Evolutionary conservation across 164 flowering plant genomes (phyloP).

Genomic region (Vitis rotundifolia): DNA sequence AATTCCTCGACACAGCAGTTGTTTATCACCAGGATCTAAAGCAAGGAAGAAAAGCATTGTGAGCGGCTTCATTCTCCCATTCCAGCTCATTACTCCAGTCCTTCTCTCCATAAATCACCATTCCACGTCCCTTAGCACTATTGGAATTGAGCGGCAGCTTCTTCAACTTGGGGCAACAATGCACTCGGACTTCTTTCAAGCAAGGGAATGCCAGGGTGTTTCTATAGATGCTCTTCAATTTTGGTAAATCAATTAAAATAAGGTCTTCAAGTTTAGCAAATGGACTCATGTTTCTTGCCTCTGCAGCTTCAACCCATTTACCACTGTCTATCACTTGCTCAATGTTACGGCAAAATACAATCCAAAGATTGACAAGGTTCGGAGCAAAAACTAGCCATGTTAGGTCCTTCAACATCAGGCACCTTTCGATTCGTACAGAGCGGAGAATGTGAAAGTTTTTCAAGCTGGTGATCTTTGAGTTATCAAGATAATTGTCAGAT

Average conservation of each 20-base stretch:
- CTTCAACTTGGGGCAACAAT: no score
- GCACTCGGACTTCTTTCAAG: background rate
- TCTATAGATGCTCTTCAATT: background rate
- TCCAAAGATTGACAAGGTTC: background rate
- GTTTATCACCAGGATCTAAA: no score
- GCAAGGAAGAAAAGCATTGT: no score
- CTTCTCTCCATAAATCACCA: no score
- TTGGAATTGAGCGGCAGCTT: no score
- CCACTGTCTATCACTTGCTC: background rate
- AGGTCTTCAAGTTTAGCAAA: background rate
- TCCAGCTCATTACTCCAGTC: no score
- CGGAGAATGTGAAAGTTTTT: background rate
- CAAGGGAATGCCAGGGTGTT: background rate
- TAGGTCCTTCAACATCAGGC: background rate
- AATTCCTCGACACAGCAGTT: no score
- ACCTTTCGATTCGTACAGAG: background rate
- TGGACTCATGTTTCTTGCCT: background rate
- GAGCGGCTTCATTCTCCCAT: no score
- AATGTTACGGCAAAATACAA: background rate
- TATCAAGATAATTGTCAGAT: no score
- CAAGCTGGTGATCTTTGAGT: background rate
- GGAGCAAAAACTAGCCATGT: background rate
- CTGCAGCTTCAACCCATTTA: background rate
- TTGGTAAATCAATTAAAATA: background rate
- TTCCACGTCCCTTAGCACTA: no score